These are phyloP conservation scores for Myriosclerotinia scirpicola DNA, from an alignment of 2,329 filamentous ascomycete genomes.

Conservation along the genomic window DNA sequence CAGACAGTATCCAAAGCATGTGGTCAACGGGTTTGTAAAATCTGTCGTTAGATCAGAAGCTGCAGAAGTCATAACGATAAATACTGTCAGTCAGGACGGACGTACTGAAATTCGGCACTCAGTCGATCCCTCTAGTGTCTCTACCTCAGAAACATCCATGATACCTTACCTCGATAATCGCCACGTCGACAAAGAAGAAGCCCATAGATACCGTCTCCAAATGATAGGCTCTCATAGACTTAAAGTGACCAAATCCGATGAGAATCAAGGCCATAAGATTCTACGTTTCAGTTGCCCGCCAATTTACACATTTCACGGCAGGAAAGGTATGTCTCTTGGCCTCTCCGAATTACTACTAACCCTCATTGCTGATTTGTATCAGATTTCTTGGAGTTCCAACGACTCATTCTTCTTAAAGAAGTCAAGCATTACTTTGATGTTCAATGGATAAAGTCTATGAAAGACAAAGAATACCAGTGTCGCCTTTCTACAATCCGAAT, in stretches of 20 bases:
- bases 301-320: slow-evolving; percentile 30
- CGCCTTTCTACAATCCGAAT: slow-evolving; percentile 29
- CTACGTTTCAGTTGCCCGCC: slow-evolving; percentile 22
- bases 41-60: slow-evolving; percentile 26
- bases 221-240: slow-evolving; percentile 31
- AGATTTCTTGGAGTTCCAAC: slow-evolving; percentile 32
- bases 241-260: slow-evolving; percentile 26
- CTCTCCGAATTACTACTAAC: neutral
- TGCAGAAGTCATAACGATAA: slow-evolving; percentile 29
- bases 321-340: slow-evolving; percentile 24
- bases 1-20: slow-evolving; percentile 26
- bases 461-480: slow-evolving; percentile 26
- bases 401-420: slow-evolving; percentile 27
- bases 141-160: slow-evolving; percentile 30
- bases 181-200: slow-evolving; percentile 28
- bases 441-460: slow-evolving; percentile 27
- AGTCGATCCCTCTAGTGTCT: slow-evolving; percentile 23
- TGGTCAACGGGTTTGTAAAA: slow-evolving; percentile 24
- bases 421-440: slow-evolving; percentile 27
- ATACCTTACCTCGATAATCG: slow-evolving; percentile 33
- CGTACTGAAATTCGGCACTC: slow-evolving; percentile 28
- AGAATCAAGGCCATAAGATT: slow-evolving; percentile 8
- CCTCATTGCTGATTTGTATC: neutral
- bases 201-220: slow-evolving; percentile 29
- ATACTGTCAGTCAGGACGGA: slow-evolving; percentile 25